Evolutionary conservation across 192 early-diverging fungal genomes (phyloP), one percentile per base, ranked within the genome.

Genomic region (Mortierella hygrophila): DNA sequence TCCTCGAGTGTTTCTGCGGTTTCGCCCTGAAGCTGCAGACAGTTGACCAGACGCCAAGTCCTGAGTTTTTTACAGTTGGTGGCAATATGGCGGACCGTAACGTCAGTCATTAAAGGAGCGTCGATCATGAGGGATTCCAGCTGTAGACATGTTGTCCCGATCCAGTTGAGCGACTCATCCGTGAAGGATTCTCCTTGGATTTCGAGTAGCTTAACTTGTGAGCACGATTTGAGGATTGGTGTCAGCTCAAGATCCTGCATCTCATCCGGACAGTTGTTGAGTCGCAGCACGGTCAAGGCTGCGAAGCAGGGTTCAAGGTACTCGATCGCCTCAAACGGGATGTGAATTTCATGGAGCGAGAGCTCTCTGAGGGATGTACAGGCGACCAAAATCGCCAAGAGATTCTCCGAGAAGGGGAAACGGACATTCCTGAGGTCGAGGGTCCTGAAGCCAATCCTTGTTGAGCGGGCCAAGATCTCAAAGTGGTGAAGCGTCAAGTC

Each of bases 391-490:
- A 86, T 86, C n/a, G 75, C 70, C 49, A 86, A 76, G 26, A 86
- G 47, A 47, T 86, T 74, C 21, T 73, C 68, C 7, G 84, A 81
- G 72, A 86, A 86, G 0, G 78, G 79, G 26, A 86, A 41, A 3
- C 46, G 79, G n/a, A 81, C 41, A 11, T 10, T 68, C 6, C 75
- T 79, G 21, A 86, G 65, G 72, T 86, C 76, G 38, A 86, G 38
- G 2, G 84, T 54, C 10, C 84, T 75, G 49, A 86, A 81, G 42
- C 84, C 84, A 16, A 86, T 65, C 16, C 72, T 75, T 29, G 35
- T 74, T 0, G 84, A 86, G n/a, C 84, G 74, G 23, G 84, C 84
- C 79, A 86, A 70, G 49, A 86, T 81, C 68, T 86, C 84, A 35
- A 86, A 70, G 63, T 86, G 84, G 40, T 86, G 47, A 8, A 29